phyloP scores from a whole-genome alignment of 768 basidiomycete genomes.

The Amanita pallidorosea region DNA sequence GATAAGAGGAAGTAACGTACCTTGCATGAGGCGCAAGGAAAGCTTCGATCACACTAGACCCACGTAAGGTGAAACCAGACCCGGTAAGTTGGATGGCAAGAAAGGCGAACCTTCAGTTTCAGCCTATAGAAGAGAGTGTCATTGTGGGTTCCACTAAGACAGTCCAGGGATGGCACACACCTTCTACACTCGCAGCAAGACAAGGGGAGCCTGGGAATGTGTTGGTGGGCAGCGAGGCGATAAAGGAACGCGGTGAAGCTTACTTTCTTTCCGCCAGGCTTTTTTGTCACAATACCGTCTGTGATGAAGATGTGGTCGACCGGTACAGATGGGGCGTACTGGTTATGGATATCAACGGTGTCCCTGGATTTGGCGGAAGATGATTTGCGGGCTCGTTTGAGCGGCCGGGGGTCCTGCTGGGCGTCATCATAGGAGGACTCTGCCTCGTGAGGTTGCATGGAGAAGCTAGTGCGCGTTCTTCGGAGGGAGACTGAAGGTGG shows the following conservation, averaged over 20 bases:
- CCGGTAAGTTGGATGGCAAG: slow-evolving; percentile 1
- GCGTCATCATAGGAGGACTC: slow-evolving; percentile 1
- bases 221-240: neutral
- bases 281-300: slow-evolving; percentile 34
- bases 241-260: neutral
- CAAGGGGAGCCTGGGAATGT: slow-evolving; percentile 31
- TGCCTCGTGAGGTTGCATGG: slow-evolving; percentile 2
- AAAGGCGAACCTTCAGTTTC: slow-evolving; percentile 42
- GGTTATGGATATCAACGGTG: neutral
- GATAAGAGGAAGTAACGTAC: slow-evolving; percentile 7
- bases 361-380: slow-evolving; percentile 2
- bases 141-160: neutral
- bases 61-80: slow-evolving; percentile 7
- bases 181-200: slow-evolving; percentile 57
- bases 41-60: slow-evolving; percentile 37
- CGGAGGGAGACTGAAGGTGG: slow-evolving; percentile 7
- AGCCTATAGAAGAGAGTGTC: slow-evolving; percentile 19
- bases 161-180: slow-evolving; percentile 16
- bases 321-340: slow-evolving; percentile 13
- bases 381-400: slow-evolving; percentile 6
- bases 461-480: slow-evolving; percentile 3
- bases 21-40: slow-evolving; percentile 38
- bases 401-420: slow-evolving; percentile 2
- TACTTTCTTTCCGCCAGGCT: slow-evolving; percentile 38
- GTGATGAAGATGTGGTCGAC: slow-evolving; percentile 42